phyloP scores from a whole-genome alignment of 2,329 filamentous ascomycete species.

The Penicillium sp. region DNA sequence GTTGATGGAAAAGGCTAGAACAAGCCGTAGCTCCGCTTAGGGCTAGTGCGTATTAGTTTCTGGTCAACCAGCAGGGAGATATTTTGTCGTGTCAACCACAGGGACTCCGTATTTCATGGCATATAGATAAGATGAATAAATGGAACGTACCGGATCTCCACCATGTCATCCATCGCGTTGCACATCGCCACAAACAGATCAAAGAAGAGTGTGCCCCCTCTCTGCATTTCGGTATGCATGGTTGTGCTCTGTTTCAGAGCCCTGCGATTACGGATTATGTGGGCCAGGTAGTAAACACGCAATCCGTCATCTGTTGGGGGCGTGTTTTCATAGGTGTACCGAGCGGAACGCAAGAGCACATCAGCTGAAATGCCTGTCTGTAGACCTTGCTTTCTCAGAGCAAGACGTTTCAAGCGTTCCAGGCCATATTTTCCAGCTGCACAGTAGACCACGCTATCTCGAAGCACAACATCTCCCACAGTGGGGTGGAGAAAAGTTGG shows the following conservation, averaged over 20 bases:
- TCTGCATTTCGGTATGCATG: constrained; percentile 98
- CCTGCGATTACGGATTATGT: constrained; percentile 95
- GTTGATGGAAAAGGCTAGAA: constrained; percentile 40
- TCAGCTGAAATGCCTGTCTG: constrained; percentile 87
- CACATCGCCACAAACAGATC: constrained; percentile 97
- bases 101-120: constrained; percentile 9
- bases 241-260: constrained; percentile 97
- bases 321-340: constrained; percentile 93
- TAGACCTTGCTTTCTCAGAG: constrained; percentile 89
- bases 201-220: constrained; percentile 91
- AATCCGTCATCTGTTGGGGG: constrained; percentile 87
- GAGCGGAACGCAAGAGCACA: constrained; percentile 84
- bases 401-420: constrained; percentile 84
- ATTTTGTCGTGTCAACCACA: constrained; percentile 3
- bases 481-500: constrained; percentile 72
- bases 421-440: constrained; percentile 84
- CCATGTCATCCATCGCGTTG: constrained; percentile 95
- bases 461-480: constrained; percentile 69
- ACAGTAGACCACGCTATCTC: constrained; percentile 93
- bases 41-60: constrained; percentile 29
- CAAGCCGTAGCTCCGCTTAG: constrained; percentile 49
- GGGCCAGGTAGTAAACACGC: constrained; percentile 92
- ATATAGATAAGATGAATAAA: constrained; percentile 6
- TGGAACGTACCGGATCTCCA: constrained; percentile 68
- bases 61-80: too few species aligned